phyloP scores from a whole-genome alignment of 805 yeast genomes.

The Pichia scutulata region DNA sequence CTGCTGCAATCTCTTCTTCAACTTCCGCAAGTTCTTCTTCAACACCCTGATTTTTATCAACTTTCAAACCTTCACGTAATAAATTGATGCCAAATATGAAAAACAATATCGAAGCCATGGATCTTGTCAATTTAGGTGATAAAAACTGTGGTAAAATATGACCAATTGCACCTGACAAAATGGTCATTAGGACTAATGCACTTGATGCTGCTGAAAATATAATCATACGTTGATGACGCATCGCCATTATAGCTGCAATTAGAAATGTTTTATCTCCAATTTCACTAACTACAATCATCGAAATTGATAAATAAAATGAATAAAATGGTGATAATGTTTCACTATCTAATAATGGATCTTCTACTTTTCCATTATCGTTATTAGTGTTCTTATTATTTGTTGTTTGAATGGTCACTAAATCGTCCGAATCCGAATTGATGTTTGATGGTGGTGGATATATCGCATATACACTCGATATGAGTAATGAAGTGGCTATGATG shows the following conservation, averaged over 20 bases:
- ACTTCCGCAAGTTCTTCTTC: slow-evolving; percentile 96
- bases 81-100: slow-evolving; percentile 75
- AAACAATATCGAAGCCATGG: slow-evolving; percentile 74
- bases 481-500: background rate
- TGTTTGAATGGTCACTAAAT: slow-evolving; percentile 14
- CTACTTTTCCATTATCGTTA: background rate
- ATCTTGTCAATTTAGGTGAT: slow-evolving; percentile 72
- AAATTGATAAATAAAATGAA: slow-evolving; percentile 67
- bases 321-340: slow-evolving; percentile 10
- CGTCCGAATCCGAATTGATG: slow-evolving; percentile 6
- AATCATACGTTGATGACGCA: slow-evolving; percentile 76
- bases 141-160: slow-evolving; percentile 81
- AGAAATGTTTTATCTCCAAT: slow-evolving; percentile 96
- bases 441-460: slow-evolving; percentile 15
- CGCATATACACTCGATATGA: slow-evolving; percentile 6
- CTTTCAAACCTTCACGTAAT: slow-evolving; percentile 70
- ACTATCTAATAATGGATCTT: background rate
- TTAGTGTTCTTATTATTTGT: too few species aligned
- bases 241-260: slow-evolving; percentile 96
- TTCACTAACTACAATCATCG: slow-evolving; percentile 93
- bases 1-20: slow-evolving; percentile 79
- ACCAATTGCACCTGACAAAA: slow-evolving; percentile 85
- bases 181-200: slow-evolving; percentile 84
- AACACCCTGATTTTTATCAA: slow-evolving; percentile 79
- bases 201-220: slow-evolving; percentile 87